Evolutionary conservation across 2,329 filamentous ascomycete genomes (phyloP).

Genomic region (Fusarium clavum): DNA sequence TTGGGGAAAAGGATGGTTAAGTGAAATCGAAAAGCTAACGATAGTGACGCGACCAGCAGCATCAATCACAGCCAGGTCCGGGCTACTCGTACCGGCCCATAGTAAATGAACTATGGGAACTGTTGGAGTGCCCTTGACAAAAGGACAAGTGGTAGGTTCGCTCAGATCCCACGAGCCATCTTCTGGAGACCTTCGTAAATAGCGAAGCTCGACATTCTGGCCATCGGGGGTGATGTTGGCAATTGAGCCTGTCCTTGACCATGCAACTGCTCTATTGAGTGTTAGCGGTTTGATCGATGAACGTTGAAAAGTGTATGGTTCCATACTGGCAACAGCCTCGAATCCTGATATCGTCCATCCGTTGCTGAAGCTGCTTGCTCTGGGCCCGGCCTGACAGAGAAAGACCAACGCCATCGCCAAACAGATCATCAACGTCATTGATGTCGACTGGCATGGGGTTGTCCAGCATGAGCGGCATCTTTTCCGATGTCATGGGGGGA

Average conservation of each 20-base stretch:
- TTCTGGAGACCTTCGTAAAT: constrained; percentile 75
- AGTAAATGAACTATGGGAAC: constrained; percentile 81
- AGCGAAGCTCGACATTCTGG: constrained; percentile 75
- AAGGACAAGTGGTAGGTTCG: constrained; percentile 73
- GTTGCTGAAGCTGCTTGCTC: constrained; percentile 73
- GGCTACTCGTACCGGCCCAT: constrained; percentile 78
- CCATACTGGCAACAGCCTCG: constrained; percentile 85
- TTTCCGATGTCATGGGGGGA: constrained; percentile 51
- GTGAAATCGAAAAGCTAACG: constrained; percentile 74
- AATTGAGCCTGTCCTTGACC: constrained; percentile 89
- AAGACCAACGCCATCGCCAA: constrained; percentile 75
- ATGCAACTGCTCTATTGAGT: constrained; percentile 75
- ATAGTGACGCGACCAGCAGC: constrained; percentile 81
- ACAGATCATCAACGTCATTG: constrained; percentile 78
- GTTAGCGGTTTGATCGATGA: constrained; percentile 21
- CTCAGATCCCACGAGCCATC: constrained; percentile 82
- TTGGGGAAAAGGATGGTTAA: constrained; percentile 77
- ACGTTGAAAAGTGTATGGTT: not conserved
- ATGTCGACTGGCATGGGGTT: constrained; percentile 62
- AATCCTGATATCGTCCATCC: constrained; percentile 80
- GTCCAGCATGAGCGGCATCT: constrained; percentile 59
- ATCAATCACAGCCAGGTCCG: constrained; percentile 87
- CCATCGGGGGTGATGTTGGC: constrained; percentile 83
- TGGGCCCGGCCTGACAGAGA: constrained; percentile 61
- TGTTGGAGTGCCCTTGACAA: constrained; percentile 70